Base-by-base conservation (phyloP, 257 asterid genomes). In the Solanum medicagineum region DNA sequence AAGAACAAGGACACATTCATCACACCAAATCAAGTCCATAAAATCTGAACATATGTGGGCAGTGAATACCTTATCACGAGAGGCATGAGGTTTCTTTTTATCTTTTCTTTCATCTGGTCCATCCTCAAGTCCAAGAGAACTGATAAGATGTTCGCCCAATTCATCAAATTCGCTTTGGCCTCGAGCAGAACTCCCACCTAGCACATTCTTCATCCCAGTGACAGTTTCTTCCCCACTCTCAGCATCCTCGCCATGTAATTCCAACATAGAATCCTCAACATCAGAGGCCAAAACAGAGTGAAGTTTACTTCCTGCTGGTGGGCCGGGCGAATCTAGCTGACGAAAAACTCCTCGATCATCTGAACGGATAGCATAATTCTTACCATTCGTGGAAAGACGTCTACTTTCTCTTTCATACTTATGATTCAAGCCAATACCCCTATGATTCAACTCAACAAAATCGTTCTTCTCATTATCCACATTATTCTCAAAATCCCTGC, bases 21-120 rank as follows among this genome's bases (percentile, higher is more conserved):
- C 80, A 70, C 57, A 53, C 65, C 65, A 79, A 79, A 26, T 26
- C 65, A 29, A 79, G 65, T 47, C 13, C 83, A 26, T 53, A 51
- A 51, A 79, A 79, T 15, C 65, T 53, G 49, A 53, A 53, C 24
- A 79, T 11, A 74, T 62, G 60, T 47, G 80, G 13, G 79, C 59
- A 83, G 70, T 73, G 54, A 80, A 66, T 83, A 96, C 98, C 98
- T 92, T 95, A 86, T 94, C 98, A 10, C 93, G 95, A 26, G 85
- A 22, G 20, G 85, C 77, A 8, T 10, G 86, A 29, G 55, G 88
- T 87, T 92, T 93, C 90, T 87, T 93, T 84, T 89, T 92, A 70
- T 86, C 93, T 79, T 84, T 91, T 90, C 86, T 90, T 81, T 88
- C 94, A 47, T 81, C 87, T 13, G 92, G 83, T 85, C 87, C 95